Evolutionary conservation across 768 basidiomycete genomes (phyloP), one percentile per base, ranked within the genome.

Genomic region (Hericium rajendrae): DNA sequence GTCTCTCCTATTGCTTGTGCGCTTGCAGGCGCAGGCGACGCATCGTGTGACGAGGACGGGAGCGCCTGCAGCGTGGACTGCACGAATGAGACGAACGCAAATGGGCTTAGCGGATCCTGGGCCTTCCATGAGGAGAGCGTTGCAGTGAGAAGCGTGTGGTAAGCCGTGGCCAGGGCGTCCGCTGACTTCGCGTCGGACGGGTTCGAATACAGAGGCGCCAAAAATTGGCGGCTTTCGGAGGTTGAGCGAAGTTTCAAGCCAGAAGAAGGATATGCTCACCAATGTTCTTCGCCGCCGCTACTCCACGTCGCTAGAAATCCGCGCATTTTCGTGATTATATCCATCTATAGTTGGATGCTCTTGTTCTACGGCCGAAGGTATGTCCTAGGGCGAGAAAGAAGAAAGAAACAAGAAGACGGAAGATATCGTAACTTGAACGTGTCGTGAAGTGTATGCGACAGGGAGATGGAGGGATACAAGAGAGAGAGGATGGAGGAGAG

Each of bases 101-200:
- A 68, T 11, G 79, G 70, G 13, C 79, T 73, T 24, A 90, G 70
- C 15, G 71, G 59, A 55, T 74, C 69, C 50, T 73, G 71, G 13
- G 79, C 70, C 2, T 78, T 71, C 81, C 82, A 86, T 24, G 81
- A 79, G 38, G 67, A 72, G 53, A 91, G 72, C 2, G 78, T 75
- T 12, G 85, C 78, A 48, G 76, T 76, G 11, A 90, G 64, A 46
- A 91, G 76, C 4, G 85, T 80, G 64, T 88, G 81, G 65, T 90
- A 91, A 3, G 77, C 78, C 13, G 83, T 85, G 12, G 80, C 79
- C 38, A 91, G 75, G 22, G 78, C 71, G 64, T 84, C 85, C 56
- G 76, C 65, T 54, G 72, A 78, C 38, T 72, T 73, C 4, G 78
- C 69, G 69, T 84, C 78, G 57, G 77, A 70, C 18, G 79, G 78